A percentile compares a stretch with the other conserved stretches of the same genome.
These are phyloP conservation scores for Fusarium graminum DNA, from an alignment of 2,329 filamentous ascomycete species.

Conservation along the genomic window DNA sequence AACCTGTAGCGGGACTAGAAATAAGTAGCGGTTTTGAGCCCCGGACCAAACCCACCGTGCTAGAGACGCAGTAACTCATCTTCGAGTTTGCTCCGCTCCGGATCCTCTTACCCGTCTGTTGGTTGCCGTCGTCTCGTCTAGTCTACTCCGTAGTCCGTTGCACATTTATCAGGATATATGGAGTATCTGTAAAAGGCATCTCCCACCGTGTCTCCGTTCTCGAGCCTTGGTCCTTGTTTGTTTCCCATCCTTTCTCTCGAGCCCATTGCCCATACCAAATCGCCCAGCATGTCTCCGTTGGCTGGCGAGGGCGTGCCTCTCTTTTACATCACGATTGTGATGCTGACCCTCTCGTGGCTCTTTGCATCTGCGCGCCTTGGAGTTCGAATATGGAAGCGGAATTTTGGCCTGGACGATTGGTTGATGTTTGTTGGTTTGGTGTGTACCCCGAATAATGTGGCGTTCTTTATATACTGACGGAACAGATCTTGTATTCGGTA, in stretches of 20 bases:
- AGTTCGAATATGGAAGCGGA: slow-evolving; percentile 36
- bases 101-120: background rate
- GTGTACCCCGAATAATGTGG: background rate
- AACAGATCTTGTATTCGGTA: slow-evolving; percentile 33
- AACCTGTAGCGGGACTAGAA: background rate
- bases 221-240: background rate
- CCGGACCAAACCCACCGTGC: background rate
- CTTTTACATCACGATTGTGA: slow-evolving; percentile 34
- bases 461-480: background rate
- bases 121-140: background rate
- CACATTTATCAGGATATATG: background rate
- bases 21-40: background rate
- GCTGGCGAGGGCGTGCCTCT: slow-evolving; percentile 36
- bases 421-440: slow-evolving; percentile 41
- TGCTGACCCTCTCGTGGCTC: slow-evolving; percentile 35
- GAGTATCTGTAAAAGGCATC: background rate
- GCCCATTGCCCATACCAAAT: background rate
- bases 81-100: background rate
- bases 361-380: slow-evolving; percentile 13
- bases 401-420: slow-evolving; percentile 42
- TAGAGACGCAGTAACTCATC: background rate
- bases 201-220: background rate
- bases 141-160: background rate
- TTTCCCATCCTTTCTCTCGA: background rate
- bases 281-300: slow-evolving; percentile 21